Conservation (phyloP, 2,329 filamentous ascomycete genomes). For the Blumeria hordei region DNA sequence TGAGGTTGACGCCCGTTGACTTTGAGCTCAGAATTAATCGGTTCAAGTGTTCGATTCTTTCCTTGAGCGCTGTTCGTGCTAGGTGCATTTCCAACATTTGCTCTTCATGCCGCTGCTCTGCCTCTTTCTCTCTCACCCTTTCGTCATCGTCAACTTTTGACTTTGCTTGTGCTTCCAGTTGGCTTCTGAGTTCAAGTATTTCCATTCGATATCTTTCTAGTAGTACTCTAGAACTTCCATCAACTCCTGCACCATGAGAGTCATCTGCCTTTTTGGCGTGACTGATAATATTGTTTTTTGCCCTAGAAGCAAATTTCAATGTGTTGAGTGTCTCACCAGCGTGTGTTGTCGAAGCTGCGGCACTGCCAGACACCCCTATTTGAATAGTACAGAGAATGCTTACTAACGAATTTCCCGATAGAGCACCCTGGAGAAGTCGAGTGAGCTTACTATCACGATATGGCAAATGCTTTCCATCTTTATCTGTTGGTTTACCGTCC, state of each 20-base stretch:
- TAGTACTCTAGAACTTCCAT: constrained; percentile 65
- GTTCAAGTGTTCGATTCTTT: constrained; percentile 92
- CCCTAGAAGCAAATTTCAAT: constrained; percentile 83
- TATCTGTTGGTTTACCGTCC: constrained; percentile 44
- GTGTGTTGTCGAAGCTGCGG: constrained; percentile 47
- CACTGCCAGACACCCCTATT: constrained; percentile 51
- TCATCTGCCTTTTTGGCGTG: constrained; percentile 91
- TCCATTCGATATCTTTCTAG: constrained; percentile 87
- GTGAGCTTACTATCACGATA: constrained; percentile 97
- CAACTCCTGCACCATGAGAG: constrained; percentile 54
- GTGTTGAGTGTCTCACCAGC: constrained; percentile 83
- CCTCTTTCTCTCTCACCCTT: constrained; percentile 50
- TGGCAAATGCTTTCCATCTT: constrained; percentile 76
- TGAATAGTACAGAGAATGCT: constrained; percentile 96
- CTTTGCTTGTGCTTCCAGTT: constrained; percentile 66
- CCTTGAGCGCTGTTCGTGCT: constrained; percentile 81
- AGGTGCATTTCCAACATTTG: constrained; percentile 98
- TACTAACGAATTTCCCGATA: constrained; percentile 82
- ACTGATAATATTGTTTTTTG: constrained; percentile 94
- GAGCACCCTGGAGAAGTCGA: constrained; percentile 66
- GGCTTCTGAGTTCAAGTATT: constrained; percentile 55
- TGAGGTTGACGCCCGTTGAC: constrained; percentile 74
- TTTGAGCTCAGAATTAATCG: constrained; percentile 87
- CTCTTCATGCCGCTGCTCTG: constrained; percentile 72
- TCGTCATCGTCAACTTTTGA: constrained; percentile 44